These are phyloP conservation scores for Tulasnella calospora DNA, from an alignment of 768 basidiomycete genomes.

Conservation along the genomic window DNA sequence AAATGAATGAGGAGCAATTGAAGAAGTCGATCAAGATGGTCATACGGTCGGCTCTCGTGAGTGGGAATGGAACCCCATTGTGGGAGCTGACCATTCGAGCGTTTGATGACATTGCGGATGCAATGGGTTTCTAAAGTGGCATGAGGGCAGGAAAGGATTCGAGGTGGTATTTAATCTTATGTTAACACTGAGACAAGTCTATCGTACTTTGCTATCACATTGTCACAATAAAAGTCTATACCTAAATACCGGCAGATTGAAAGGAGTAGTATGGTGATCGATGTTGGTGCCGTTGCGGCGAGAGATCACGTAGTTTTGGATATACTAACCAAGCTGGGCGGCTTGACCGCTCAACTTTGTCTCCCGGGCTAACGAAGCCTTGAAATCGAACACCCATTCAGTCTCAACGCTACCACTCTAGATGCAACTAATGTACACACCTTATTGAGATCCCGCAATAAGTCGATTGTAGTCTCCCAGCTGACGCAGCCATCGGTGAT, in stretches of 20 bases:
- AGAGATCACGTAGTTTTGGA: neutral
- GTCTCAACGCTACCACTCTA: neutral
- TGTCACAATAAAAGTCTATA: neutral
- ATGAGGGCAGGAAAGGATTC: neutral
- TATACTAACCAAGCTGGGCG: neutral
- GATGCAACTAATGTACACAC: constrained; percentile 31
- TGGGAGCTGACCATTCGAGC: constrained; percentile 16
- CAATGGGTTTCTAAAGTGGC: neutral
- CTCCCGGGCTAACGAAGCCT: neutral
- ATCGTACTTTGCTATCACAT: neutral
- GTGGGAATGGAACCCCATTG: neutral
- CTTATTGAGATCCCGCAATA: constrained; percentile 68
- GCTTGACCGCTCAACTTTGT: neutral
- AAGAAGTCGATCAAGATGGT: constrained; percentile 14
- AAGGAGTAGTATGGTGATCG: constrained; percentile 7
- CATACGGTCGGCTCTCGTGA: constrained; percentile 11
- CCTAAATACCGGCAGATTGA: constrained; percentile 4
- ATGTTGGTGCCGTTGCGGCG: neutral
- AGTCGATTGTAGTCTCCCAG: constrained; percentile 70
- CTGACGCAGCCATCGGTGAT: constrained; percentile 92
- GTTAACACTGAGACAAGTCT: neutral
- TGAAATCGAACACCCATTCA: neutral
- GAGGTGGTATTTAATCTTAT: neutral
- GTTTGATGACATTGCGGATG: constrained; percentile 12
- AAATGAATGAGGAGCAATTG: neutral